phyloP scores from a whole-genome alignment of 192 early-diverging fungal species.

The Thamnidium elegans region DNA sequence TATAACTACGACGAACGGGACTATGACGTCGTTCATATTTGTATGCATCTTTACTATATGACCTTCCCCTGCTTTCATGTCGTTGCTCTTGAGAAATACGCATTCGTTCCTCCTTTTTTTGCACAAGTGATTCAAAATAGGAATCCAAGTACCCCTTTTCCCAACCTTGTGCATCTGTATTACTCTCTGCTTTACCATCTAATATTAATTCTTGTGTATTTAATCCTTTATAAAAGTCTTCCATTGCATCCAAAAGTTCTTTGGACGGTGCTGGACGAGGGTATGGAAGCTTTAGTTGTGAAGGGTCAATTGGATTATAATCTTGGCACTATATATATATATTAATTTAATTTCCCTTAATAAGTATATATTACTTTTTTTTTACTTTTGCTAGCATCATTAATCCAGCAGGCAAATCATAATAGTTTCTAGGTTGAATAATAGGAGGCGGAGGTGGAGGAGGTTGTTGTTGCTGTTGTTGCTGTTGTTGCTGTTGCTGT shows the following conservation, averaged over 20 bases:
- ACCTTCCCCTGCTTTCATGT: no score
- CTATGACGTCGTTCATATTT: slow-evolving; percentile 1
- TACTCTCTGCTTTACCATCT: not conserved
- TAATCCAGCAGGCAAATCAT: slow-evolving; percentile 25
- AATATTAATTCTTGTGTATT: slow-evolving; percentile 2
- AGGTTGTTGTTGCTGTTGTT: not conserved
- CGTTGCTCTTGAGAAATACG: not conserved
- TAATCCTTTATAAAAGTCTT: slow-evolving; percentile 21
- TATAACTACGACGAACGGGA: not conserved
- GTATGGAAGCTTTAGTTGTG: not conserved
- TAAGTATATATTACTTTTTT: not conserved
- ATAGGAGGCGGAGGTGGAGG: not conserved
- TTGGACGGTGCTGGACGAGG: not conserved
- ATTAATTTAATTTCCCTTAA: not conserved
- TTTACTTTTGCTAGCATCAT: slow-evolving; percentile 25
- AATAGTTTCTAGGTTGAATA: slow-evolving; percentile 13
- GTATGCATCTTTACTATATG: no score
- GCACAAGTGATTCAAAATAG: not conserved
- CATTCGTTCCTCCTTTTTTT: not conserved
- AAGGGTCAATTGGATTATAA: slow-evolving; percentile 19
- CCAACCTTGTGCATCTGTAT: slow-evolving; percentile 25
- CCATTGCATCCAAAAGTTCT: slow-evolving; percentile 2
- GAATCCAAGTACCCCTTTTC: slow-evolving; percentile 23
- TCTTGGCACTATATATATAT: not conserved
- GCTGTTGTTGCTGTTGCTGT: not conserved